These are phyloP conservation scores for Coemansia sp. DNA, from an alignment of 192 early-diverging fungal genomes.

Conservation along the genomic window DNA sequence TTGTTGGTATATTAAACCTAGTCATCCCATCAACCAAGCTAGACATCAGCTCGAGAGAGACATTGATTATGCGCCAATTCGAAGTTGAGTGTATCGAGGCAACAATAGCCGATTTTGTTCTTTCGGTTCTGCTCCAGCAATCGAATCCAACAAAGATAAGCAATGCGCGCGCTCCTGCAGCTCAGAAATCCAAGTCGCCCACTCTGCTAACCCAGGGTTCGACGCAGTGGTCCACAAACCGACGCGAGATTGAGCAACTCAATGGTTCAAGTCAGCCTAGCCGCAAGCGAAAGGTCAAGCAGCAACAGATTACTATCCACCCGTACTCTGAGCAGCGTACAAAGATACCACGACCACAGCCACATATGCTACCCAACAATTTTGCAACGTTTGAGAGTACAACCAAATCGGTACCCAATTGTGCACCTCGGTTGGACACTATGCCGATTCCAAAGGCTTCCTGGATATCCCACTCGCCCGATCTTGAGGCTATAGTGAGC, in stretches of 20 bases:
- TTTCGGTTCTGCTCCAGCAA: background rate
- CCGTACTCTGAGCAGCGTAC: background rate
- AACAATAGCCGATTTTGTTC: conserved; percentile 4
- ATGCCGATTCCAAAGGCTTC: conserved; percentile 7
- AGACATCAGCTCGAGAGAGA: conserved; percentile 18
- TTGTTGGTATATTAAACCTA: conserved; percentile 27
- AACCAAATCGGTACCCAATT: background rate
- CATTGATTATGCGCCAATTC: conserved; percentile 13
- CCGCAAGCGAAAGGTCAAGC: conserved; percentile 2
- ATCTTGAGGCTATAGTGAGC: background rate
- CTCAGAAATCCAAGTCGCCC: background rate
- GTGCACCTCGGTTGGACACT: background rate
- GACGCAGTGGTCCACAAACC: background rate
- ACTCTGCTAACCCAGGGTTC: background rate
- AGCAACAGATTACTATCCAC: background rate
- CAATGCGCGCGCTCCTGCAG: background rate
- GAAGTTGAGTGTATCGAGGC: conserved; percentile 16
- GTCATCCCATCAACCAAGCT: conserved; percentile 13
- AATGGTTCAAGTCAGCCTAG: background rate
- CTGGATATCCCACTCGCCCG: conserved; percentile 2
- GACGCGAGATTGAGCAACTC: background rate
- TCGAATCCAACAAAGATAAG: background rate
- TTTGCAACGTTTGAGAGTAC: background rate
- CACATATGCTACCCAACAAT: background rate
- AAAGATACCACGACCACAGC: background rate